A percentile compares a stretch with the other conserved stretches of the same genome.
Evolutionary conservation across 176 grass and related monocot genomes (phyloP).

Genomic region (Bothriochloa decipiens): DNA sequence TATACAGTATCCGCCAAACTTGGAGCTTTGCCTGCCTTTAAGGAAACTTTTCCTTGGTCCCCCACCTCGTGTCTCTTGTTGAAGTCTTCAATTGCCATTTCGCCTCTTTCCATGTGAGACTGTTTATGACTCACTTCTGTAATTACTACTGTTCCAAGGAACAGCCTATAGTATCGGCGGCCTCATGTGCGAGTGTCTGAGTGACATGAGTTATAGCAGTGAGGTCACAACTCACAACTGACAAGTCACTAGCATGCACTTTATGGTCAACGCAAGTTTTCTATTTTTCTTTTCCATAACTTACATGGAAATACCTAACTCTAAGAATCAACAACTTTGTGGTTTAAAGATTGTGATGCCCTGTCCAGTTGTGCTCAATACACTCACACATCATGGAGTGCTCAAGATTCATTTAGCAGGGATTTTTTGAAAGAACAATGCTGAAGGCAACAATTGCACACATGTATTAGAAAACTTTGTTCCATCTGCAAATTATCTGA

Average conservation of each 20-base stretch:
- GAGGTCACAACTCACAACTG: background rate
- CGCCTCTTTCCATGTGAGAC: background rate
- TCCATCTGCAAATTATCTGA: background rate
- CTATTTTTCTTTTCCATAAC: background rate
- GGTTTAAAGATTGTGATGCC: background rate
- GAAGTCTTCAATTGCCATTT: background rate
- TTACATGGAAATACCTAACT: background rate
- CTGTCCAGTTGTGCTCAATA: background rate
- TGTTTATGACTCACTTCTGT: background rate
- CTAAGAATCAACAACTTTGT: background rate
- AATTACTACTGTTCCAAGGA: background rate
- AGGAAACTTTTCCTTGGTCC: background rate
- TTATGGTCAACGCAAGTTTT: background rate
- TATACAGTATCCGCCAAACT: background rate
- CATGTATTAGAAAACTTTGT: background rate
- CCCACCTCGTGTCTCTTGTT: background rate
- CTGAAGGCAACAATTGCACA: background rate
- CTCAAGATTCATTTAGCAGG: background rate
- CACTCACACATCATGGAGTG: background rate
- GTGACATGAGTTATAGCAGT: background rate
- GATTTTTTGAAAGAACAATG: constrained; percentile 26
- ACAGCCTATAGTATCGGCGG: background rate
- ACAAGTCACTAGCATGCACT: background rate
- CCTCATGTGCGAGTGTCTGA: background rate
- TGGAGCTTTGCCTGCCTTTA: background rate